These are phyloP conservation scores for Porogramme epimiltina DNA, from an alignment of 1,284 basidiomycete species.

Conservation along the genomic window DNA sequence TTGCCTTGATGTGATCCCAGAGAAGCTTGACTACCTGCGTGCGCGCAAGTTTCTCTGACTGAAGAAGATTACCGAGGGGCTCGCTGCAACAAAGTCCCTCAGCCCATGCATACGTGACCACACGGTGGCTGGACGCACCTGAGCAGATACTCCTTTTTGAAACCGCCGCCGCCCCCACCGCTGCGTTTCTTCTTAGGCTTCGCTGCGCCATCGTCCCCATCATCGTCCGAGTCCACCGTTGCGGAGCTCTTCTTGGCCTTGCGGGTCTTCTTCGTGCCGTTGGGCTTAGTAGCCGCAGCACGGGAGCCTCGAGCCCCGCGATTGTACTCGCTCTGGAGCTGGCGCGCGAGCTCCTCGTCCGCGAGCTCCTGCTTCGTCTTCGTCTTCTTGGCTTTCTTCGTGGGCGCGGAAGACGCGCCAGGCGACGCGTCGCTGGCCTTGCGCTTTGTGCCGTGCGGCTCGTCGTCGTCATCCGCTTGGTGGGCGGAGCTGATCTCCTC, in stretches of 20 bases:
- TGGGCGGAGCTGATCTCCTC: conserved; percentile 48
- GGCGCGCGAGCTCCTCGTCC: conserved; percentile 72
- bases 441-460: conserved; percentile 35
- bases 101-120: conserved; percentile 38
- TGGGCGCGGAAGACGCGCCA: conserved; percentile 34
- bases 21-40: conserved; percentile 88
- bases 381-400: conserved; percentile 41
- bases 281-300: conserved; percentile 37
- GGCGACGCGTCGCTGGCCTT: conserved; percentile 30
- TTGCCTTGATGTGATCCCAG: conserved; percentile 83
- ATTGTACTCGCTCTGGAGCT: conserved; percentile 73
- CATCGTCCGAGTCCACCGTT: conserved; percentile 55
- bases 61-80: conserved; percentile 62
- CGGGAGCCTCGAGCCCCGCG: conserved; percentile 53
- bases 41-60: conserved; percentile 67
- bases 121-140: conserved; percentile 48
- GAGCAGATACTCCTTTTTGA: conserved; percentile 75
- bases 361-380: conserved; percentile 44
- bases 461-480: conserved; percentile 10
- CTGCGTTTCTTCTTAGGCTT: conserved; percentile 38
- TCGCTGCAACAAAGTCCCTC: conserved; percentile 61
- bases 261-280: conserved; percentile 40
- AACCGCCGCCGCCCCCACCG: conserved; percentile 61
- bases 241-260: conserved; percentile 54
- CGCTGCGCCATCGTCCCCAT: conserved; percentile 46